phyloP scores from a whole-genome alignment of 2,329 filamentous ascomycete genomes.

The Fusarium tricinctum region DNA sequence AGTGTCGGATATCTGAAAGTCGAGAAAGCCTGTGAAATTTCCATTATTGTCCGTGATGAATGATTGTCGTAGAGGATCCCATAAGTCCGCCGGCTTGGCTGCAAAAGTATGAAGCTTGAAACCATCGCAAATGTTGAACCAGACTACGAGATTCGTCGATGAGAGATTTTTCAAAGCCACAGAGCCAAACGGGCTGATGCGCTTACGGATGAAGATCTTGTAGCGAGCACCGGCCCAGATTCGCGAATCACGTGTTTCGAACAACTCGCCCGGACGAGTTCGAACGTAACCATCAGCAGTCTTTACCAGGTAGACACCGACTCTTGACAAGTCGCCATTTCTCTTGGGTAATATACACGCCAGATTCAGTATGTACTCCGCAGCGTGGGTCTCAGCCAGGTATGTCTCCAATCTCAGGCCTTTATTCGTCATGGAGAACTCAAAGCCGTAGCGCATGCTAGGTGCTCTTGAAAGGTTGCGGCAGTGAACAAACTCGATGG shows the following conservation, averaged over 20 bases:
- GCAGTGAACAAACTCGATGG: neutral
- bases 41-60: neutral
- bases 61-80: neutral
- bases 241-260: neutral
- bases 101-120: neutral
- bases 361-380: neutral
- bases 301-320: neutral
- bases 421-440: slow-evolving; percentile 19
- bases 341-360: neutral
- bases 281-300: slow-evolving; percentile 18
- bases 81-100: slow-evolving; percentile 11
- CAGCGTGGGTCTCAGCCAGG: rapidly evolving
- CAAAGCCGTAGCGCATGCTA: neutral
- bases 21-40: neutral
- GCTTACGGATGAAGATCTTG: slow-evolving; percentile 10
- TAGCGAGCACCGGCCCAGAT: neutral
- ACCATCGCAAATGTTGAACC: neutral
- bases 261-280: neutral
- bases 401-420: neutral
- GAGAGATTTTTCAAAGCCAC: neutral
- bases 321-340: rapidly evolving
- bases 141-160: neutral
- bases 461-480: neutral
- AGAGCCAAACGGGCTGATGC: neutral
- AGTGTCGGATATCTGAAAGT: neutral